Base-by-base conservation (phyloP, 1,284 basidiomycete genomes). In the Moesziomyces globuligerus region DNA sequence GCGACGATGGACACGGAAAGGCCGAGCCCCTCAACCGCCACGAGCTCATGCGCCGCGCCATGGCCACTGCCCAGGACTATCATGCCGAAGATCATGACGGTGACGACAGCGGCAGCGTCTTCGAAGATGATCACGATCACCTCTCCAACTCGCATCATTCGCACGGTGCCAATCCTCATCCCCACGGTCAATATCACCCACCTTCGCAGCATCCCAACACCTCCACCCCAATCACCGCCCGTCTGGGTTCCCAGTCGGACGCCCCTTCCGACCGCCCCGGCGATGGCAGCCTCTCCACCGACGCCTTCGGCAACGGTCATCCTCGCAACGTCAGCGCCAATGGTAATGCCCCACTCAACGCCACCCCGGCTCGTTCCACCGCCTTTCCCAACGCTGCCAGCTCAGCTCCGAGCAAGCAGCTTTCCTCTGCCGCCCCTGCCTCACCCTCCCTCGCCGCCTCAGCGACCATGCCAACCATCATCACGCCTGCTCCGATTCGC, bases 41-140 rank as follows among this genome's bases (percentile, higher is more conserved):
- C 45, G 76, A 78, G 42, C 71, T 78, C 43, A 78, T 78, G 76
- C 64, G 76, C n/a, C 53, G 74, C n/a, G 76, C 76, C 24, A 78
- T 78, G 72, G 72, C 72, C 20, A 58, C 68, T 21, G 69, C 75
- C 4, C 64, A 64, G 21, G 71, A 75, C 29, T 51, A 43, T 24
- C 54, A 32, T n/a, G 44, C 25, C 23, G 43, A 38, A 29, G 46
- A 46, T 15, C 45, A 48, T 18, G 26, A 60, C 28, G 54, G 18
- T 42, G 50, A 60, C 36, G 68, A 65, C 34, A 56, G 53, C 40
- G 64, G 51, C 4, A 66, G 60, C 46, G 57, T 53, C 32, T 48
- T 71, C 42, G 60, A 65, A 3, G 59, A 68, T 38, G 64, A 64
- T 21, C 56, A 57, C n/a, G 49, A 52, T 28, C 43, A 51, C 46